Evolutionary conservation across 257 asterid species (phyloP), one percentile per base, ranked within the genome.

Genomic region (Scutellaria minor): DNA sequence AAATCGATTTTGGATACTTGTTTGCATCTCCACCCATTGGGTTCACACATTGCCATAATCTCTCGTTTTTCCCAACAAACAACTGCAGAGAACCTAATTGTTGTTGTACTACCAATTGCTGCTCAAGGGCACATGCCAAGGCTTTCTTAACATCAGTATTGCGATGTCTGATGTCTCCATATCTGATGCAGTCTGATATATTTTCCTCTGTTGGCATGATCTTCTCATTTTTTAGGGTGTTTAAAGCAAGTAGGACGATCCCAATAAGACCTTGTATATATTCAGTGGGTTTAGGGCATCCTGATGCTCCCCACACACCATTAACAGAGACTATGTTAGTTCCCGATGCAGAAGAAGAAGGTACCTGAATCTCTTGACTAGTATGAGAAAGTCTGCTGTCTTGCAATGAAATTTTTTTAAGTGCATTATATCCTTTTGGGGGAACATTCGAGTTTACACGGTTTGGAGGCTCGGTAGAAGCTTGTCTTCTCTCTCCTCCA

Each of bases 141-240:
- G 97, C 98, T 83, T 87, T 93, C 85, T 85, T 88, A 70, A 89
- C 91, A 82, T 93, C 96, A 67, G 94, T 86, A 70, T 84, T 83
- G 57, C 89, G 90, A 82, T 90, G 87, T 77, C 77, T 80, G 59
- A 74, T 79, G 62, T 87, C 92, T 61, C 96, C 96, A 69, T 80
- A 89, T 80, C 84, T 79, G 70, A 93, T 79, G 85, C 97, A 93
- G 83, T 88, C 90, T 22, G 84, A 37, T 39, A 93, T 91, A 84
- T 93, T 87, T 77, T 81, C 90, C 79, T 89, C 91, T 9, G 95
- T 90, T 9, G 98, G 98, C 93, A 88, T 71, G 78, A 93, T 79
- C 84, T 85, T 89, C 87, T 93, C 96, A 42, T 59, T 85, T 80
- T 86, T 89, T 56, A 93, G 90, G 72, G 93, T 85, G 86, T 89